Percentiles rank a stretch among this genome's conserved stretches.
phyloP scores from a whole-genome alignment of 495 filamentous ascomycete species.

The Ramalina intermedia region DNA sequence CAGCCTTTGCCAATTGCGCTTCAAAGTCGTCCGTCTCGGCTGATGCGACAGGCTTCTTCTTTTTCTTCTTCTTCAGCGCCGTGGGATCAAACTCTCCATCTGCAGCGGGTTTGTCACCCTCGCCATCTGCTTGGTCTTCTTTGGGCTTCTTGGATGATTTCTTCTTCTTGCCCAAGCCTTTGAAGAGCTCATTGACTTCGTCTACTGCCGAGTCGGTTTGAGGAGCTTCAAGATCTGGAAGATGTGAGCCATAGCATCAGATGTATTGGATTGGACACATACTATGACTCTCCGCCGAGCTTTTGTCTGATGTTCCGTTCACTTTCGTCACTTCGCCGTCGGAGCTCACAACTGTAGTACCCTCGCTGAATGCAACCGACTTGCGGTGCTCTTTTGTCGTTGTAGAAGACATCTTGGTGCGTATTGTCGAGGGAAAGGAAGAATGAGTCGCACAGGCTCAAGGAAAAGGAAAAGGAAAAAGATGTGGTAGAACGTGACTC shows the following conservation, averaged over 20 bases:
- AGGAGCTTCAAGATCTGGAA: slow-evolving; percentile 13
- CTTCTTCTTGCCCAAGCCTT: slow-evolving; percentile 80
- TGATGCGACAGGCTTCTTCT: slow-evolving; percentile 70
- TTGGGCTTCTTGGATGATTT: slow-evolving; percentile 47
- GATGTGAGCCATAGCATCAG: slow-evolving; percentile 11
- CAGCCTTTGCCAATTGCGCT: slow-evolving; percentile 62
- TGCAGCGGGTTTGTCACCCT: slow-evolving; percentile 38
- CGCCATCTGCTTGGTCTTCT: slow-evolving; percentile 40
- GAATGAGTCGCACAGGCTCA: background rate
- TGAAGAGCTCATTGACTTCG: slow-evolving; percentile 60
- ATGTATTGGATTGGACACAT: slow-evolving; percentile 20
- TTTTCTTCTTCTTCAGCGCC: slow-evolving; percentile 86
- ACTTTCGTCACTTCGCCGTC: slow-evolving; percentile 67
- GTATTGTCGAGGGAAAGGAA: background rate
- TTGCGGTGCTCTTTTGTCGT: slow-evolving; percentile 45
- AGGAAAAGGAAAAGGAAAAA: background rate
- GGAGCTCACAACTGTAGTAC: slow-evolving; percentile 65
- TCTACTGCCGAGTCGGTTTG: slow-evolving; percentile 49
- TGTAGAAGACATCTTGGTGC: slow-evolving; percentile 1
- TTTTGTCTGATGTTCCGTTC: slow-evolving; percentile 48
- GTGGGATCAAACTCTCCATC: slow-evolving; percentile 60
- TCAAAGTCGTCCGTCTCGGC: slow-evolving; percentile 64
- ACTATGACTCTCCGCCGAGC: slow-evolving; percentile 58
- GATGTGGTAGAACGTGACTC: background rate
- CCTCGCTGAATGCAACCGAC: slow-evolving; percentile 80